phyloP scores from a whole-genome alignment of 2,329 filamentous ascomycete genomes.

The Zarea fungicola region DNA sequence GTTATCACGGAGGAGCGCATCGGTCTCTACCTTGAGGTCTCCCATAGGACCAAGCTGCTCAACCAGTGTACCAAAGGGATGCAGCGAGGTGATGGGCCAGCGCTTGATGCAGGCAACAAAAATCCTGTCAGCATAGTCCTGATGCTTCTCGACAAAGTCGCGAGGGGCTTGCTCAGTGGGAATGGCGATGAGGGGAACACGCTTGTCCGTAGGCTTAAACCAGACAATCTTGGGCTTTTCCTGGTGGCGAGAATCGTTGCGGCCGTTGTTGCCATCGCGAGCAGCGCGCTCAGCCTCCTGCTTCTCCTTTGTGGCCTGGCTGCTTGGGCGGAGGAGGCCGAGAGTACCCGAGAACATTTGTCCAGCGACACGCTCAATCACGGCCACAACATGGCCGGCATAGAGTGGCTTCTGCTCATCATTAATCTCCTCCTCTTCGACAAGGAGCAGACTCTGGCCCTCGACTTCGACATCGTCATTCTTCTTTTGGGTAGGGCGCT shows the following conservation, averaged over 20 bases:
- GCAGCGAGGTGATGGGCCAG: slow-evolving; percentile 98
- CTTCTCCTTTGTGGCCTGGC: slow-evolving; percentile 98
- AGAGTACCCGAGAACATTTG: slow-evolving; percentile 99
- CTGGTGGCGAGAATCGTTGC: slow-evolving; percentile 73
- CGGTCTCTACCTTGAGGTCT: slow-evolving; percentile 94
- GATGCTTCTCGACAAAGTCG: slow-evolving; percentile 97
- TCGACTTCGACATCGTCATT: slow-evolving; percentile 99
- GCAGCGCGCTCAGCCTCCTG: slow-evolving; percentile 94
- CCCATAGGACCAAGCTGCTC: slow-evolving; percentile 97
- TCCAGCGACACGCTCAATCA: slow-evolving; percentile 92
- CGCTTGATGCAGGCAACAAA: slow-evolving; percentile 99
- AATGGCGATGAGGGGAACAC: slow-evolving; percentile 94
- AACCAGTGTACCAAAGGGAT: slow-evolving; percentile 95
- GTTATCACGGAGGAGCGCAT: slow-evolving; percentile 94
- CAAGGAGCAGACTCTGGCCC: slow-evolving; percentile 90
- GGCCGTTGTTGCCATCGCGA: slow-evolving; percentile 68
- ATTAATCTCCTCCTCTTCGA: slow-evolving; percentile 98
- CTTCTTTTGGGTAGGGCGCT: slow-evolving; percentile 98
- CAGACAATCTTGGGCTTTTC: slow-evolving; percentile 99
- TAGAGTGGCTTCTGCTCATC: slow-evolving; percentile 97
- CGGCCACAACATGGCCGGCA: slow-evolving; percentile 92
- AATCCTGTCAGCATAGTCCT: slow-evolving; percentile 94
- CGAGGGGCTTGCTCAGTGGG: slow-evolving; percentile 95
- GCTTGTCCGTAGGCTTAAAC: slow-evolving; percentile 99
- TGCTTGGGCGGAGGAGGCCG: slow-evolving; percentile 88